A percentile compares a stretch with the other conserved stretches of the same genome.
Conservation (phyloP, 768 basidiomycete species). For the Collybiopsis confluens region DNA sequence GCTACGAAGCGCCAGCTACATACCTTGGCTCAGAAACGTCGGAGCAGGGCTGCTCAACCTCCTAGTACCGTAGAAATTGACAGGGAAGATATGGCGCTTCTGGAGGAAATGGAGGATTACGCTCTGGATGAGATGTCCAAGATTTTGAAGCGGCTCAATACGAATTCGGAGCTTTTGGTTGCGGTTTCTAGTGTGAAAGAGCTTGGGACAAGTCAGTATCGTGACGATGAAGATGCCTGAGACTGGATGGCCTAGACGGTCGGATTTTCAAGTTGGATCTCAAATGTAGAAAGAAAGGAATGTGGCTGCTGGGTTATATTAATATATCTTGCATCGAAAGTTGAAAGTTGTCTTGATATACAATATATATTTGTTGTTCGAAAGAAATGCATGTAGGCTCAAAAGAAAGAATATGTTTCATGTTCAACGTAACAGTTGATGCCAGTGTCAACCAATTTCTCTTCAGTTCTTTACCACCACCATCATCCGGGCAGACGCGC, state of each 20-base stretch:
- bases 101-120: slow-evolving; percentile 83
- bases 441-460: too few species aligned
- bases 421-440: too few species aligned
- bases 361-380: background rate
- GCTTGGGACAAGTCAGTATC: slow-evolving; percentile 51
- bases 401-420: too few species aligned
- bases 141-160: slow-evolving; percentile 52
- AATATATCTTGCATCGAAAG: too few species aligned
- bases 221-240: slow-evolving; percentile 26
- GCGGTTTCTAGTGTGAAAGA: slow-evolving; percentile 72
- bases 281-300: too few species aligned
- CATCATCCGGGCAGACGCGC: background rate
- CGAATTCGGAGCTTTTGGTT: slow-evolving; percentile 55
- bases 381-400: too few species aligned
- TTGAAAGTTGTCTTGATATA: too few species aligned
- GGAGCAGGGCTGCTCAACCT: slow-evolving; percentile 41
- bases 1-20: slow-evolving; percentile 73
- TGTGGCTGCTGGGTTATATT: too few species aligned
- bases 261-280: too few species aligned
- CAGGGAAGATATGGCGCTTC: slow-evolving; percentile 61
- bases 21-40: slow-evolving; percentile 62
- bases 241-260: too few species aligned
- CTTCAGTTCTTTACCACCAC: background rate
- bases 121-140: slow-evolving; percentile 77
- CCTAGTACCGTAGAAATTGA: slow-evolving; percentile 38